Evolutionary conservation across 1,284 basidiomycete species (phyloP), one percentile per base, ranked within the genome.

Genomic region (Grifola frondosa): DNA sequence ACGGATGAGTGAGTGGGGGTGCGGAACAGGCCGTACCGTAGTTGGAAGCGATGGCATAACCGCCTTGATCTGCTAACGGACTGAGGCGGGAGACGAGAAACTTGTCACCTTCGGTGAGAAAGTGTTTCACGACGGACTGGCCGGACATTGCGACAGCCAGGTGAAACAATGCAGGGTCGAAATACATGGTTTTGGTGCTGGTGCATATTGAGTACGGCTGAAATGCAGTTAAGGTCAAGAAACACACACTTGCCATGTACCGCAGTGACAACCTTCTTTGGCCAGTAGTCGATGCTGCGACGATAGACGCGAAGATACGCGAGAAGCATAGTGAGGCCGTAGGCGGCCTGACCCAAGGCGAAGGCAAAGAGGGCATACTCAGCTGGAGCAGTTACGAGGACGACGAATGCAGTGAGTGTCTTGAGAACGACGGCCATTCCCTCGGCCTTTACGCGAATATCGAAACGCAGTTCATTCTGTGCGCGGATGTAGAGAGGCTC

Each of bases 51-150:
- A 97, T 75, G 0, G 94, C 94, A 62, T 97, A 97, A 3, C 91
- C 94, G 9, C 91, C 94, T 66, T 97, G 93, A 61, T 94, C 88
- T 39, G 84, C 73, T 31, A 95, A 67, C 10, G 88, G 83, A 46
- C 90, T 91, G 50, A 92, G 81, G 54, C 78, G 80, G 0, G 90
- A 89, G 19, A 97, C 75, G 2, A 95, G 78, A 35, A 99, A 71
- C 57, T 97, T 93, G 66, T 99, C 97, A 9, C 91, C 93, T 62
- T 99, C 97, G 0, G 95, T 98, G 22, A 99, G 71, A 50, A 96
- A 77, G 61, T 99, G 95, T 63, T 99, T 99, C 55, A 98, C 74
- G 3, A 97, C 56, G 2, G 88, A 91, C 63, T 97, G 94, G 6
- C 71, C 75, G 5, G 88, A 91, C 78, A 98, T 91, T 0, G 86